These are phyloP conservation scores for Thymus quinquecostatus DNA, from an alignment of 257 asterid genomes.

Conservation along the genomic window DNA sequence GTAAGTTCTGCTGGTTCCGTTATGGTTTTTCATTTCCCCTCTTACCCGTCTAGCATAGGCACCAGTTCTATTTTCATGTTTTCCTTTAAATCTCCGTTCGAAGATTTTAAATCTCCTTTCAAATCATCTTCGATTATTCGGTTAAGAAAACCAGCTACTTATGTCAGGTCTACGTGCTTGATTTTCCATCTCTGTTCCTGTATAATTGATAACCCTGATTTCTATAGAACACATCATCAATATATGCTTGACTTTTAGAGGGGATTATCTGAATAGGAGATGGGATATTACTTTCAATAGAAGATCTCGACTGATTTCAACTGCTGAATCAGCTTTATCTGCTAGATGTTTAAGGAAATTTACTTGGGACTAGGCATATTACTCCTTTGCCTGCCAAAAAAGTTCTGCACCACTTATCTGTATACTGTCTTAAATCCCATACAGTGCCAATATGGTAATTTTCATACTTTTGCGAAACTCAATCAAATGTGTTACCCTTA, in stretches of 20 bases:
- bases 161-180: not conserved
- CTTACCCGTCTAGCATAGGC: not conserved
- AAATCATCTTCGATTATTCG: constrained; percentile 18
- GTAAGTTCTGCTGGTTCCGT: constrained; percentile 42
- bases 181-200: constrained; percentile 3
- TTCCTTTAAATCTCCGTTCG: not conserved
- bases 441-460: not conserved
- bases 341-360: not conserved
- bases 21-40: too few species aligned
- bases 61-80: constrained; percentile 10
- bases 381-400: not conserved
- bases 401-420: not conserved
- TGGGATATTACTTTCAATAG: not conserved
- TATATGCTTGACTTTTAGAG: not conserved
- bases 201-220: not conserved
- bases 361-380: not conserved
- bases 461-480: not conserved
- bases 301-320: not conserved
- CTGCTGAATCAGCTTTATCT: not conserved
- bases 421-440: constrained; percentile 16
- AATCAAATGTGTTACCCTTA: not conserved
- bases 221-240: not conserved
- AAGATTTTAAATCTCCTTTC: not conserved
- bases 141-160: not conserved
- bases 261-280: constrained; percentile 1